Evolutionary conservation across 805 yeast species (phyloP).

Genomic region (Wickerhamomyces rabaulensis): DNA sequence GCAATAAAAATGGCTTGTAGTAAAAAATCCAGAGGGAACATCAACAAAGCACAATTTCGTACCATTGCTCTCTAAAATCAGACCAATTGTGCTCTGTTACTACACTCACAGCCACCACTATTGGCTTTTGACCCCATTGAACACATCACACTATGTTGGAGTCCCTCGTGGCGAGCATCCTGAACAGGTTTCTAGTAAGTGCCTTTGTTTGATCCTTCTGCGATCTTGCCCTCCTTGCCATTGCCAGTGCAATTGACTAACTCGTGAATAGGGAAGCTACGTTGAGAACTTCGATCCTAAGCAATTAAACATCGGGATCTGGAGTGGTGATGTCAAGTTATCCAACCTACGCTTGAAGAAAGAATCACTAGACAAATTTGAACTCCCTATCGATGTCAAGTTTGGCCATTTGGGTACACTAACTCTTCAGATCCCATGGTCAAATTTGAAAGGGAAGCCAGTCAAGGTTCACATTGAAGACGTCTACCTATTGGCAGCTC

Average conservation of each 20-base stretch:
- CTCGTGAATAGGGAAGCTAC: slow-evolving; percentile 46
- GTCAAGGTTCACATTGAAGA: slow-evolving; percentile 85
- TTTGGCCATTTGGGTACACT: slow-evolving; percentile 89
- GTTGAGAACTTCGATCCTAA: slow-evolving; percentile 95
- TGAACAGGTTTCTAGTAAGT: slow-evolving; percentile 48
- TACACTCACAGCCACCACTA: neutral
- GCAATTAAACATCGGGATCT: slow-evolving; percentile 90
- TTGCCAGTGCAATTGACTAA: neutral
- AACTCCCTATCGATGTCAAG: slow-evolving; percentile 80
- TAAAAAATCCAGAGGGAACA: no score
- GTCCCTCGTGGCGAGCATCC: slow-evolving; percentile 56
- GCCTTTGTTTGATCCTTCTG: neutral
- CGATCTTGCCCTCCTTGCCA: neutral
- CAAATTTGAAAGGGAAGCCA: slow-evolving; percentile 87
- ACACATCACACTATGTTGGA: slow-evolving; percentile 44
- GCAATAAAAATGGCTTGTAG: neutral
- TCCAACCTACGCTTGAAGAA: slow-evolving; percentile 72
- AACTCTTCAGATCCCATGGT: slow-evolving; percentile 94
- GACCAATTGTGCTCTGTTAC: neutral
- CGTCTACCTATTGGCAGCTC: slow-evolving; percentile 76
- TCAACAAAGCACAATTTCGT: no score
- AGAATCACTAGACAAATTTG: slow-evolving; percentile 82
- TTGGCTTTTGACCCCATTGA: neutral
- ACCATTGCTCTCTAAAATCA: neutral
- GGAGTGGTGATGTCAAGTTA: slow-evolving; percentile 95